A percentile compares a stretch with the other conserved stretches of the same genome.
phyloP scores from a whole-genome alignment of 1,139 yeast genomes.

The Torulaspora pretoriensis region DNA sequence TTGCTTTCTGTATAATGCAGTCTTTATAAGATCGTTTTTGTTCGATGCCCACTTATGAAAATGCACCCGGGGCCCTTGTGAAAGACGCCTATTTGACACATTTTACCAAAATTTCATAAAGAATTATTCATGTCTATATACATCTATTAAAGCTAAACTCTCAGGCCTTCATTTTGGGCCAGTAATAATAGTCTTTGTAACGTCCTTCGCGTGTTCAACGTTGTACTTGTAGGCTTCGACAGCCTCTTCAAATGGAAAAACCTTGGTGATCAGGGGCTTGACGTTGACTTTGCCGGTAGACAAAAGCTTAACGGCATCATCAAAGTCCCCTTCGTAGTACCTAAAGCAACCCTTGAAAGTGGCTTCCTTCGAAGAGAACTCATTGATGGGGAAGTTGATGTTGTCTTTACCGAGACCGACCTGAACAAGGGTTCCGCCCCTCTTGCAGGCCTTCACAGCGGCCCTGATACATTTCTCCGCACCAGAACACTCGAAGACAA shows the following conservation, averaged over 20 bases:
- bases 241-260: slow-evolving; percentile 70
- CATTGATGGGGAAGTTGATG: slow-evolving; percentile 70
- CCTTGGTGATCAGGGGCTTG: slow-evolving; percentile 69
- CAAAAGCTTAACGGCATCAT: slow-evolving; percentile 64
- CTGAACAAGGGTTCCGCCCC: slow-evolving; percentile 68
- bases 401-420: slow-evolving; percentile 72
- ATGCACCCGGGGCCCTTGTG: too few relatives aligned
- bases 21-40: too few relatives aligned
- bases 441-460: slow-evolving; percentile 54
- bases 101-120: neutral
- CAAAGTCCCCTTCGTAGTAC: slow-evolving; percentile 75
- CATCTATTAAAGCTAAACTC: neutral
- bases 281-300: slow-evolving; percentile 59
- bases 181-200: slow-evolving; percentile 58
- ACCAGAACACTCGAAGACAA: slow-evolving; percentile 71
- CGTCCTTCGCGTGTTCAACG: slow-evolving; percentile 45
- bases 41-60: too few relatives aligned
- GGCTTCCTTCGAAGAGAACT: slow-evolving; percentile 65
- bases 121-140: neutral
- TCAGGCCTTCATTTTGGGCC: slow-evolving; percentile 41
- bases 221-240: slow-evolving; percentile 75
- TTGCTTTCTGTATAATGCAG: too few relatives aligned
- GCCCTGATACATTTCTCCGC: slow-evolving; percentile 64
- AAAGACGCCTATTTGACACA: too few relatives aligned
- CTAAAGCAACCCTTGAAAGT: slow-evolving; percentile 74